Percentiles rank a stretch among this genome's conserved stretches.
phyloP scores from a whole-genome alignment of 305 asterid species.

The Fraxinus baroniana region DNA sequence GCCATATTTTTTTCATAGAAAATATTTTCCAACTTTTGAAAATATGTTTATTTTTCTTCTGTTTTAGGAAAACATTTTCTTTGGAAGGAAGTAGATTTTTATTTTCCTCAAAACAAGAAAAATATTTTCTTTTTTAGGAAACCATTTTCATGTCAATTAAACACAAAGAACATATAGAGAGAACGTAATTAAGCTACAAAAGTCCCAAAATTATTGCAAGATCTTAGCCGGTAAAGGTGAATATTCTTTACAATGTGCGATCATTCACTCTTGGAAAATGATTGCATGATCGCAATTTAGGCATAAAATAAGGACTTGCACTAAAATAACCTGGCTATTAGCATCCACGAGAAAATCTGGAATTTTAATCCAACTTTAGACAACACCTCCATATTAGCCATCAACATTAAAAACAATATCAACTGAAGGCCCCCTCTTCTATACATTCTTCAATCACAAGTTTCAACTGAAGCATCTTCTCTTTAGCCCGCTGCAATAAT shows the following conservation, averaged over 20 bases:
- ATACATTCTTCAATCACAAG: conserved; percentile 54
- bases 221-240: neutral
- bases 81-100: neutral
- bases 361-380: conserved; percentile 3
- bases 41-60: too few relatives aligned
- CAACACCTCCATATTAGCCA: neutral
- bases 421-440: conserved; percentile 43
- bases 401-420: conserved; percentile 23
- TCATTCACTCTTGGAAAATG: neutral
- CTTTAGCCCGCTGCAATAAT: conserved; percentile 62
- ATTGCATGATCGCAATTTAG: neutral
- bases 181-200: neutral
- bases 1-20: neutral
- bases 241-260: neutral
- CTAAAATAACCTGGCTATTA: conserved; percentile 9
- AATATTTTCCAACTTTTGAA: neutral
- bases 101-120: neutral
- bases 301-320: conserved; percentile 15
- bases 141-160: neutral
- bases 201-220: neutral
- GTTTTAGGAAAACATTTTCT: neutral
- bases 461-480: conserved; percentile 74
- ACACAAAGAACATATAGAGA: neutral
- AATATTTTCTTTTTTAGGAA: too few relatives aligned
- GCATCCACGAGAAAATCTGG: conserved; percentile 16